Conservation (phyloP, 306 rosid species). For the Quercus bicolor region DNA sequence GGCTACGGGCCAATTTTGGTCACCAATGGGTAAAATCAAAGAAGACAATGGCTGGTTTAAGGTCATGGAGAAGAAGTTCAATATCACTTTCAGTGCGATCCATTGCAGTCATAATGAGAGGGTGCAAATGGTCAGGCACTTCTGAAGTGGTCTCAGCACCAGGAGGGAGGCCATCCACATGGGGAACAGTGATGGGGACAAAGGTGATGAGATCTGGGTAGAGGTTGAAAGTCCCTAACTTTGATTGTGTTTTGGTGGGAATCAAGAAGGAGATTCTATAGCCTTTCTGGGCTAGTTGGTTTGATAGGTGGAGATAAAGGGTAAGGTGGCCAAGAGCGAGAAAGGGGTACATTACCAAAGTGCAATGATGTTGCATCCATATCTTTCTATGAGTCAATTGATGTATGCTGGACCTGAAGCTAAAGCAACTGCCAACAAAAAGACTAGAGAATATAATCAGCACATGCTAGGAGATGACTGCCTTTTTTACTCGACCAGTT, state of each 20-base stretch:
- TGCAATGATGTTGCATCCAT: neutral
- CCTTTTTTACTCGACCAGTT: no score
- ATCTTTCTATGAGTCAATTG: no score
- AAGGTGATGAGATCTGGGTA: constrained; percentile 24
- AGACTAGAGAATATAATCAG: no score
- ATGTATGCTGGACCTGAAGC: no score
- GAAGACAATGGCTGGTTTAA: constrained; percentile 16
- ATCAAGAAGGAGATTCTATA: constrained; percentile 30
- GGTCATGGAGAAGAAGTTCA: neutral
- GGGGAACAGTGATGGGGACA: constrained; percentile 24
- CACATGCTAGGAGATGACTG: no score
- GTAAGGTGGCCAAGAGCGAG: constrained; percentile 12
- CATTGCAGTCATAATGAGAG: constrained; percentile 32
- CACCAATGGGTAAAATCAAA: constrained; percentile 29
- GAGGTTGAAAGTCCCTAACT: constrained; percentile 22
- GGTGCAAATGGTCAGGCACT: constrained; percentile 22
- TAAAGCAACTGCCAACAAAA: no score
- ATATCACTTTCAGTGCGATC: constrained; percentile 11
- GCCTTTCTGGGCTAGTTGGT: constrained; percentile 22
- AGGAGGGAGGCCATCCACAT: constrained; percentile 30
- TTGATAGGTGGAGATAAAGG: neutral
- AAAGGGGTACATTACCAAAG: constrained; percentile 24
- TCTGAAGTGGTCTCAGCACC: constrained; percentile 33
- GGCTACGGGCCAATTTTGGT: neutral
- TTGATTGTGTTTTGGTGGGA: constrained; percentile 14